Evolutionary conservation across 2,329 filamentous ascomycete genomes (phyloP).

Genomic region (Fusarium duplospermum): DNA sequence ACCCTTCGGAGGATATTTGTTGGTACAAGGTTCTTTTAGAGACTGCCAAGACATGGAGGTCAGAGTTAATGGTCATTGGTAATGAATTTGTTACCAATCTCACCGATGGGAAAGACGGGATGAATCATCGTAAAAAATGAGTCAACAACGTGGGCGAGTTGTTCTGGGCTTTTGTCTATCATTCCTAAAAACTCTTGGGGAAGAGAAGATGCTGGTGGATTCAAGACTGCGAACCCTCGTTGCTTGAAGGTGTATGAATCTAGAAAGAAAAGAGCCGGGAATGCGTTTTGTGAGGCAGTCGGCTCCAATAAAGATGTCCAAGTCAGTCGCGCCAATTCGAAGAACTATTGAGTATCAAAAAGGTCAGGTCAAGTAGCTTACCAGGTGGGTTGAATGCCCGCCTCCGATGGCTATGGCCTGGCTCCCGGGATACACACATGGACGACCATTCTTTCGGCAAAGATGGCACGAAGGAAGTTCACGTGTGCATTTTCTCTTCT

Average conservation of each 20-base stretch:
- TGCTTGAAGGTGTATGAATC: conserved; percentile 11
- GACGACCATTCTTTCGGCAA: conserved; percentile 1
- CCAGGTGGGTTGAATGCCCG: not conserved
- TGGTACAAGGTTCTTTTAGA: conserved; percentile 8
- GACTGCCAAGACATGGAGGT: not conserved
- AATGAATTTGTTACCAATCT: not conserved
- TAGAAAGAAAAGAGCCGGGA: conserved; percentile 17
- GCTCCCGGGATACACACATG: conserved; percentile 8
- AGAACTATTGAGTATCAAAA: not conserved
- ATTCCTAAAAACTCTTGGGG: not conserved
- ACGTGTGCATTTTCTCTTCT: conserved; percentile 19
- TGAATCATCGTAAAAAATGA: not conserved
- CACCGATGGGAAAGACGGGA: conserved; percentile 4
- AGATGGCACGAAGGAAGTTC: conserved; percentile 14
- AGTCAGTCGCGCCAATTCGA: not conserved
- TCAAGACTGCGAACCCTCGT: not conserved
- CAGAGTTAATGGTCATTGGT: not conserved
- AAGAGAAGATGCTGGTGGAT: not conserved
- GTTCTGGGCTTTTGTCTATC: not conserved
- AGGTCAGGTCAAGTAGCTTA: not conserved
- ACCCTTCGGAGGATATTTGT: conserved; percentile 5
- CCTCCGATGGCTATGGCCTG: not conserved
- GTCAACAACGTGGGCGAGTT: not conserved
- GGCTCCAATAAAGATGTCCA: not conserved
- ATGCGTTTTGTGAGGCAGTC: not conserved